These are phyloP conservation scores for Mentha longifolia DNA, from an alignment of 257 asterid species.

Conservation along the genomic window DNA sequence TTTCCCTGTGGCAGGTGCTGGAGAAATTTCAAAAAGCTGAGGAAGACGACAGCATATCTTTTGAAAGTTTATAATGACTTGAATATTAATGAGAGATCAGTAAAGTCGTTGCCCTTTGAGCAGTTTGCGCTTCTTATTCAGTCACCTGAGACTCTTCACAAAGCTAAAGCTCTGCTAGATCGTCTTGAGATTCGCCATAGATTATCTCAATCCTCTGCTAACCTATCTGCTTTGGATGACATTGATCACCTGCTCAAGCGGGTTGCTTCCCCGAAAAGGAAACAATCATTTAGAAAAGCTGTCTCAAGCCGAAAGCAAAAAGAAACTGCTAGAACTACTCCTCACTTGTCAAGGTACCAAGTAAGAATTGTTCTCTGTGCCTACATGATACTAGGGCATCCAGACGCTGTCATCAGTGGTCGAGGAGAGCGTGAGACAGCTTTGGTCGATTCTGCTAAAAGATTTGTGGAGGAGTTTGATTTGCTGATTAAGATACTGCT, in stretches of 20 bases:
- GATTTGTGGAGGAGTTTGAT: constrained; percentile 81
- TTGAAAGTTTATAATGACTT: constrained; percentile 64
- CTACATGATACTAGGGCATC: constrained; percentile 81
- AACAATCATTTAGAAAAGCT: constrained; percentile 57
- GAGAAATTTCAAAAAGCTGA: constrained; percentile 57
- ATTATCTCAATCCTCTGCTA: constrained; percentile 47
- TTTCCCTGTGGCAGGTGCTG: constrained; percentile 59
- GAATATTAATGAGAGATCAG: constrained; percentile 67
- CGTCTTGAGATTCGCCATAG: constrained; percentile 72
- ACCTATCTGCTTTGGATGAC: constrained; percentile 60
- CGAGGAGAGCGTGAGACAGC: constrained; percentile 83
- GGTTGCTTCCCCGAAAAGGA: constrained; percentile 72
- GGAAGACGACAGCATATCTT: constrained; percentile 62
- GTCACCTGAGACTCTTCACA: constrained; percentile 63
- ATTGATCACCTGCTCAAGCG: constrained; percentile 94
- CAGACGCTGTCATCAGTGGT: constrained; percentile 91
- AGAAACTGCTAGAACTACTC: constrained; percentile 42
- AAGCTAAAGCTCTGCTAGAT: constrained; percentile 74
- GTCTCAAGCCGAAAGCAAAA: constrained; percentile 41
- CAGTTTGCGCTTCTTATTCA: constrained; percentile 78
- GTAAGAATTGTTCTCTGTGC: constrained; percentile 89
- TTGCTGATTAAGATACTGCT: constrained; percentile 63
- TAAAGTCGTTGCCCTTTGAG: constrained; percentile 85
- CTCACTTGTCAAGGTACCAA: constrained; percentile 72
- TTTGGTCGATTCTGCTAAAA: constrained; percentile 75